Base-by-base conservation (phyloP, 2,329 filamentous ascomycete species). In the Beauveria asiatica region DNA sequence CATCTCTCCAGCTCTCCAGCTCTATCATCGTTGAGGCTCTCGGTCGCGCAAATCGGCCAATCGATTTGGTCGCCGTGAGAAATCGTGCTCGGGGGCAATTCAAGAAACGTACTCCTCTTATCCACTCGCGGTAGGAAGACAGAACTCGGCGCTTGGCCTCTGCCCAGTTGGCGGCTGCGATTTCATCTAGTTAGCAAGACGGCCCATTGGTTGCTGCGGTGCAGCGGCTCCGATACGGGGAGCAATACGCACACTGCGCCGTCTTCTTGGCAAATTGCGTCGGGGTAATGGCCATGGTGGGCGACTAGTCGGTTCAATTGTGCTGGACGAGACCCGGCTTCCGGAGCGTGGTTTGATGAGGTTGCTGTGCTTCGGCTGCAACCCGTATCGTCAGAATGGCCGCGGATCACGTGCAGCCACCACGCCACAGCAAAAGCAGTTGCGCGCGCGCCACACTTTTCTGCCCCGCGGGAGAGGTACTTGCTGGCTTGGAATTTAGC, bases 81-180 rank as follows among this genome's bases (percentile, higher is more conserved):
- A 3, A 7, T 41, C 1, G 13, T 21, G 13, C 41, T 45, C 9
- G 45, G 7, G 39, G 25, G 25, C 5, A 16, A 33, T 63, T 37
- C 59, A 60, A 37, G 46, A 57, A 54, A 87, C 92, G 73, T 88
- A 99, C 94, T 76, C 91, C 87, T 81, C 94, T 87, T 69, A 97
- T 84, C 94, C 94, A 99, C 80, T 93, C 88, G 74, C 94, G 84
- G 80, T 99, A 99, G 69, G 90, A 88, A 72, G 86, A 85, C 68
- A 97, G 77, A 65, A 97, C 94, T 81, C 93, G 86, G 74, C 80
- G 82, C 78, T 89, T 90, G 70, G 93, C 93, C 81, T 97, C 92
- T 69, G 77, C 73, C 92, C 90, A 96, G 81, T 88, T 96, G 78
- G 84, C 80, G 73, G 93, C 93, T 97, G 74, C 57, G 37, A 13